Evolutionary conservation across 257 asterid species (phyloP).

Genomic region (Nicotiana attenuata): DNA sequence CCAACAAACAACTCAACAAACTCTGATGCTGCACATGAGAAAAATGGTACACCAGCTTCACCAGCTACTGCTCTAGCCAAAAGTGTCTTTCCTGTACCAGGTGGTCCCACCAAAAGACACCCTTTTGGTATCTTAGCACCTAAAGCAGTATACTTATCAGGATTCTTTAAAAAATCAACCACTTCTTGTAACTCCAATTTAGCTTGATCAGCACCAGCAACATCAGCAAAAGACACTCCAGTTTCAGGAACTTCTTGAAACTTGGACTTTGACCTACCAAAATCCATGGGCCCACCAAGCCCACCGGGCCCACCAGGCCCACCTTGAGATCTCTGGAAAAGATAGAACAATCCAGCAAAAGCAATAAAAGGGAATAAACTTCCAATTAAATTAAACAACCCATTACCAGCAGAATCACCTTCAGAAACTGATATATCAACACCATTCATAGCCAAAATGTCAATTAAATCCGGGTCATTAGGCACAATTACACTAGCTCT

Average conservation of each 20-base stretch:
- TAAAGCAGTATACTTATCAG: conserved; percentile 91
- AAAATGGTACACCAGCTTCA: conserved; percentile 95
- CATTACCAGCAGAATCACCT: conserved; percentile 75
- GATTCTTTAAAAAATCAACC: conserved; percentile 92
- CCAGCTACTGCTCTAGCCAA: conserved; percentile 95
- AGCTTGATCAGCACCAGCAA: conserved; percentile 99
- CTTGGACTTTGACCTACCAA: conserved; percentile 91
- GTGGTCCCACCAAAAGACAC: conserved; percentile 92
- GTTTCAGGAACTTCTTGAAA: conserved; percentile 98
- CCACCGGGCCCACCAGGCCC: conserved; percentile 99
- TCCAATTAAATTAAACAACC: conserved; percentile 70
- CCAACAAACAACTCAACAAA: conserved; percentile 95
- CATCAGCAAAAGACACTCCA: conserved; percentile 86
- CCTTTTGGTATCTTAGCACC: conserved; percentile 98
- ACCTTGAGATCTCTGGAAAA: conserved; percentile 85
- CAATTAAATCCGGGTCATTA: conserved; percentile 90
- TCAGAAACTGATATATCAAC: conserved; percentile 93
- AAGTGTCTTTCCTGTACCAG: conserved; percentile 97
- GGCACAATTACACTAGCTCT: conserved; percentile 81
- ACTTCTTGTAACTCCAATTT: conserved; percentile 94
- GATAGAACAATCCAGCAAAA: conserved; percentile 74
- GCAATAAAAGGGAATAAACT: conserved; percentile 76
- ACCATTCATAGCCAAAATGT: conserved; percentile 91
- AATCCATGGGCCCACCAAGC: conserved; percentile 97
- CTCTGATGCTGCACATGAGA: conserved; percentile 97